Base-by-base conservation (phyloP, 2,329 filamentous ascomycete species). In the Fusarium humuli region DNA sequence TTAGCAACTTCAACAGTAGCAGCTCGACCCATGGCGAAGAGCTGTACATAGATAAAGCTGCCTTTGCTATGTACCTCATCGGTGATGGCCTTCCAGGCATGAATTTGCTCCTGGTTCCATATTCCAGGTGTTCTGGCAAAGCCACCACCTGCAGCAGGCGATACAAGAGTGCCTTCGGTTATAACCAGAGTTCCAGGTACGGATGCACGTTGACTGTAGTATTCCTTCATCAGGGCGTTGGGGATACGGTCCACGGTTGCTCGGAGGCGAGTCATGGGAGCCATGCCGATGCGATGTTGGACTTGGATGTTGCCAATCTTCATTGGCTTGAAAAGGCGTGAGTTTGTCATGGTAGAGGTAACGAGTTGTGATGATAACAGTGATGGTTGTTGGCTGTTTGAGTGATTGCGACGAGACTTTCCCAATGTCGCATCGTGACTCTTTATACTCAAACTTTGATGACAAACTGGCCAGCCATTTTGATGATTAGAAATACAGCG, bases 21-120 rank as follows among this genome's bases (percentile, higher is more conserved):
- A 5, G 84, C 83, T 6, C 90, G 85, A 7, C 91, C 90, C 8
- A 88, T 80, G 0, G 84, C 85, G 83, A 88, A 91, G 0, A 92
- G 81, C 74, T 92, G 91, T 3, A 84, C 77, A 78, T 83, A 91
- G 54, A 92, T 88, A 74, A 84, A 87, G 12, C 82, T 84, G 6
- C 86, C 87, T 72, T 89, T 89, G 34, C 81, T 80, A 75, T 93
- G 91, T 1, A 92, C 89, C 2, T 85, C 86, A 27, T 89, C 85
- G 2, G 87, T 89, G 54, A 92, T 81, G 18, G 82, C 77, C 61
- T 84, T 87, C 90, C 90, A 93, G 0, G 81, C 86, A 0, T 79
- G 79, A 46, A 91, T 82, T 63, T 91, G 89, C 9, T 81, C 83
- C 0, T 84, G 77, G 42, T 74, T 85, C 79, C 83, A 91, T 68